Conservation (phyloP, 2,329 filamentous ascomycete species). For the Aspergillus sp. region DNA sequence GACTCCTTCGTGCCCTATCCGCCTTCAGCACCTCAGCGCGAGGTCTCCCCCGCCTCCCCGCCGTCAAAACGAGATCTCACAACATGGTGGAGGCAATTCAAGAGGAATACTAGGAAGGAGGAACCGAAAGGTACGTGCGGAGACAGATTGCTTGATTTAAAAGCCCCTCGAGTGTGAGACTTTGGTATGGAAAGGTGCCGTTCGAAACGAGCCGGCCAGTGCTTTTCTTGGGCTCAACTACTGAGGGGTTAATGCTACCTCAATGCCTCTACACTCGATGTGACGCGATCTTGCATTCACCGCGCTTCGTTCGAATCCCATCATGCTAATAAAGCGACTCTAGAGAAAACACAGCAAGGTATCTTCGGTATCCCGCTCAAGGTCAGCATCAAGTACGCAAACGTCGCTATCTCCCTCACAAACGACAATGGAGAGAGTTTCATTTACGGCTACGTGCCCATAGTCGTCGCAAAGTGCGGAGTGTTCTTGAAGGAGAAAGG, state of each 20-base stretch:
- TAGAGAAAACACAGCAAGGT: conserved; percentile 55
- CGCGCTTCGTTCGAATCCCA: background rate
- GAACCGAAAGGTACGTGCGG: conserved; percentile 56
- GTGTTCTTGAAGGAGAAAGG: conserved; percentile 98
- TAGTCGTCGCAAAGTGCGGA: conserved; percentile 96
- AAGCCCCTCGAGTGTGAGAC: background rate
- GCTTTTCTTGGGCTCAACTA: background rate
- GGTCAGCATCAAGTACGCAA: conserved; percentile 94
- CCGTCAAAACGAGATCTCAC: conserved; percentile 84
- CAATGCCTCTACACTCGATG: no score
- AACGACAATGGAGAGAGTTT: conserved; percentile 92
- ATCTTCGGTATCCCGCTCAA: conserved; percentile 95
- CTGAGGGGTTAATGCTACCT: no score
- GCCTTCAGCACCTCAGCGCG: conserved; percentile 35
- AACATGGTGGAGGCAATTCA: conserved; percentile 98
- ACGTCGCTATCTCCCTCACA: conserved; percentile 94
- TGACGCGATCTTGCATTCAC: no score
- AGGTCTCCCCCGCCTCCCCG: conserved; percentile 62
- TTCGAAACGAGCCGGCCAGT: conserved; percentile 1
- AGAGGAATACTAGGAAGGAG: conserved; percentile 64
- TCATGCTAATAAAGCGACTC: background rate
- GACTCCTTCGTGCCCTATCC: conserved; percentile 35
- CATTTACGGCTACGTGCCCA: conserved; percentile 97
- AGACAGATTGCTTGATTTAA: conserved; percentile 33
- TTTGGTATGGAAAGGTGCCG: background rate